phyloP scores from a whole-genome alignment of 2,329 filamentous ascomycete species.

The Beauveria sp. region DNA sequence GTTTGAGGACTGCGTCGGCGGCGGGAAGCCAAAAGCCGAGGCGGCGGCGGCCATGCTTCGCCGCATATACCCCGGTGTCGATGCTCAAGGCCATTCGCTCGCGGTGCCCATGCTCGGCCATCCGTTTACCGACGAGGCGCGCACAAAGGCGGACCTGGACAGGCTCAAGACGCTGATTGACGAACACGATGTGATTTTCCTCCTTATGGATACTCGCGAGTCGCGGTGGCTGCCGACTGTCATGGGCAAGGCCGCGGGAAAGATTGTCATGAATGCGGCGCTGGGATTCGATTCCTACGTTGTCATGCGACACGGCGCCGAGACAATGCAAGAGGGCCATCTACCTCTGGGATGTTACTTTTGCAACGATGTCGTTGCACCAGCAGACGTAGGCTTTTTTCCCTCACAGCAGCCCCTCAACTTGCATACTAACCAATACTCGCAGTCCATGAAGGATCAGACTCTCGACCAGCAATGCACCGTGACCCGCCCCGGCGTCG shows the following conservation, averaged over 20 bases:
- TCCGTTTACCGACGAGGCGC: constrained; percentile 65
- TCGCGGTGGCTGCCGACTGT: constrained; percentile 92
- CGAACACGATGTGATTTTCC: constrained; percentile 83
- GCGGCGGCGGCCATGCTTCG: constrained; percentile 72
- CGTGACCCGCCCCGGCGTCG: constrained; percentile 86
- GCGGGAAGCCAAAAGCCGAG: constrained; percentile 75
- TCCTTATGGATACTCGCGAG: constrained; percentile 96
- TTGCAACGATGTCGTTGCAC: constrained; percentile 95
- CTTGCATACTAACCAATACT: constrained; percentile 4
- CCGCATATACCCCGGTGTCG: constrained; percentile 85
- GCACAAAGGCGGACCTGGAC: constrained; percentile 66
- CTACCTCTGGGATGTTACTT: constrained; percentile 89
- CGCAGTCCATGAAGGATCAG: constrained; percentile 81
- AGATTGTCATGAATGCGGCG: constrained; percentile 95
- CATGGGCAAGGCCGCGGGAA: constrained; percentile 86
- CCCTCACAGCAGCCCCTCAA: not conserved
- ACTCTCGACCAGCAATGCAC: constrained; percentile 98
- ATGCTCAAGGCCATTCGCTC: constrained; percentile 70
- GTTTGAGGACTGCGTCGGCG: constrained; percentile 80
- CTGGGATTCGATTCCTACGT: constrained; percentile 95
- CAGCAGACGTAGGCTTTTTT: constrained; percentile 67
- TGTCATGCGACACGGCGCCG: constrained; percentile 88
- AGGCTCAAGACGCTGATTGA: constrained; percentile 67
- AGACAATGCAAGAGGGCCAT: constrained; percentile 45
- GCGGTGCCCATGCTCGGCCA: constrained; percentile 95